Evolutionary conservation across 495 filamentous ascomycete genomes (phyloP), one percentile per base, ranked within the genome.

Genomic region (Neurospora sp.): DNA sequence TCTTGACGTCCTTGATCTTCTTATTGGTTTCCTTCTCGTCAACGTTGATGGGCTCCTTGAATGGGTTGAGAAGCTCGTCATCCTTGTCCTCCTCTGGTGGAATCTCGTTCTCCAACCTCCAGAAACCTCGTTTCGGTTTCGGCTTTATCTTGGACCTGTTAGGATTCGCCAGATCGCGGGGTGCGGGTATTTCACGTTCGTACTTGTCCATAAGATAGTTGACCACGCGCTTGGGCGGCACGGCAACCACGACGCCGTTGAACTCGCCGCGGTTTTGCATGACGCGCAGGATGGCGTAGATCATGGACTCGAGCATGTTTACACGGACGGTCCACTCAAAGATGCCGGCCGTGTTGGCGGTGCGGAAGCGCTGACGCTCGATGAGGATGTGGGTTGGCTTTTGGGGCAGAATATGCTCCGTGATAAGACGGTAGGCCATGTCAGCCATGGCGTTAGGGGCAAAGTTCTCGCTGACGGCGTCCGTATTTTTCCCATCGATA

Each of bases 311-410:
- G 28, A 98, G 88, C 79, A 93, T 92, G 74, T 97, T 96, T 4
- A 98, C 94, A 3, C 94, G 86, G 39, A 97, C 74, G 24, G 94
- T 97, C 96, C 95, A 98, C 81, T 98, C 93, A 42, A 90, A 88
- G 4, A 98, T 88, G 8, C 89, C 86, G 0, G 87, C 76, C 0
- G 80, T 85, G 39, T 92, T 88, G 21, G 83, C 84, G 13, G 90
- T 90, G 36, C 96, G 92, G 82, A 91, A 96, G 1, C 95, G 92
- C 79, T 98, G 95, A 4, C 92, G 90, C 82, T 98, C 95, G 71
- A 98, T 94, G 2, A 98, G 86, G 48, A 98, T 85, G 75, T 91
- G 90, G 15, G 88, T 92, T 3, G 92, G 93, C 2, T 83, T 80
- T 40, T 78, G 78, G 15, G 76, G 81, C 19, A 91, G 78, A 8